Evolutionary conservation across 225 moss, liverwort and hornwort genomes (phyloP).

Genomic region (Pseudoscleropodium purum): DNA sequence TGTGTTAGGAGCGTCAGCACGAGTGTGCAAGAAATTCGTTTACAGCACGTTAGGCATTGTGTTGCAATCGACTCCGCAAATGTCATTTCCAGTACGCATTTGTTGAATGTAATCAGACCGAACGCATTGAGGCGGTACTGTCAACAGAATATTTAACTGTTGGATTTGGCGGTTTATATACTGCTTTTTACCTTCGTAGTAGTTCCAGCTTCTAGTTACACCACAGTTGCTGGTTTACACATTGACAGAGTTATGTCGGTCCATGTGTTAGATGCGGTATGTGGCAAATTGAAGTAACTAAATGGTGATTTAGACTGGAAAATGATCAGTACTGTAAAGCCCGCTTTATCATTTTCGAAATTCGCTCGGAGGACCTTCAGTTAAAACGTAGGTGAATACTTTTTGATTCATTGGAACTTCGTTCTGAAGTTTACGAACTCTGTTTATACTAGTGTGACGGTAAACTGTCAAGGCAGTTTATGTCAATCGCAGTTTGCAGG

Average conservation of each 20-base stretch:
- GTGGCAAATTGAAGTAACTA: background rate
- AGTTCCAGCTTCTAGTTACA: background rate
- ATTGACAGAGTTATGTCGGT: background rate
- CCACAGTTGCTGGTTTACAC: background rate
- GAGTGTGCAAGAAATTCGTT: background rate
- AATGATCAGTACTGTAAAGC: background rate
- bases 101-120: background rate
- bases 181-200: background rate
- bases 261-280: background rate
- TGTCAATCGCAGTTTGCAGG: background rate
- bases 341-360: background rate
- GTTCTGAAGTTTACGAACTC: background rate
- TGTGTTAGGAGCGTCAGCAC: background rate
- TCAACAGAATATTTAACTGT: background rate
- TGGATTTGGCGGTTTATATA: background rate
- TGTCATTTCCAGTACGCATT: background rate
- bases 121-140: background rate
- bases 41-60: background rate
- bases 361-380: background rate
- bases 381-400: background rate
- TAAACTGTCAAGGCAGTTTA: background rate
- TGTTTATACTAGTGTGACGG: background rate
- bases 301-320: background rate
- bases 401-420: background rate
- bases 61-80: background rate